These are phyloP conservation scores for Dillenia suffruticosa DNA, from an alignment of 164 flowering plant species.

Conservation along the genomic window DNA sequence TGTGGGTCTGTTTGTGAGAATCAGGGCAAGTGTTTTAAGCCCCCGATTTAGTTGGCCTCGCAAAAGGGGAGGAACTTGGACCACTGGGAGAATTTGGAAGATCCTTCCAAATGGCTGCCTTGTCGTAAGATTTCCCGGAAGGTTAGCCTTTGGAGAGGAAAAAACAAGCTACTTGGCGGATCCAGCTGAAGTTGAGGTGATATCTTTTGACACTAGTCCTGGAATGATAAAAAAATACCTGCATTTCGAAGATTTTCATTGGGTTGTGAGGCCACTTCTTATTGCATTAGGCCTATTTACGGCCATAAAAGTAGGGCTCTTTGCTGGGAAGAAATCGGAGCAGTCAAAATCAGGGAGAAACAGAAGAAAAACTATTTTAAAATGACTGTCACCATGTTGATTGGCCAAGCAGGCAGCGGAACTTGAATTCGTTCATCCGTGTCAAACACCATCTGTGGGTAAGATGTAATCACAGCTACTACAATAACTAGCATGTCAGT, in stretches of 20 bases:
- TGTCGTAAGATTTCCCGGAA: slow-evolving; percentile 71
- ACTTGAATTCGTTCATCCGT: slow-evolving; percentile 66
- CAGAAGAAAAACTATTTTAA: slow-evolving; percentile 10
- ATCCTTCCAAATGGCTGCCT: slow-evolving; percentile 68
- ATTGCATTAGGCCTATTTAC: slow-evolving; percentile 73
- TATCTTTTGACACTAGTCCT: slow-evolving; percentile 49
- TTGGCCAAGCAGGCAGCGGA: slow-evolving; percentile 29
- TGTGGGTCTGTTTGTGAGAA: slow-evolving; percentile 79
- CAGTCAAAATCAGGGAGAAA: slow-evolving; percentile 37
- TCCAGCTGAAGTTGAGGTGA: slow-evolving; percentile 86
- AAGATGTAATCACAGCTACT: neutral
- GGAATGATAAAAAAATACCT: slow-evolving; percentile 66
- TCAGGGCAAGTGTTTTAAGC: slow-evolving; percentile 50
- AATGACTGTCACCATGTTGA: slow-evolving; percentile 34
- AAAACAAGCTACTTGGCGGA: slow-evolving; percentile 54
- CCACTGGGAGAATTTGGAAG: slow-evolving; percentile 59
- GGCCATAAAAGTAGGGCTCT: slow-evolving; percentile 64
- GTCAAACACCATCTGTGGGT: slow-evolving; percentile 56
- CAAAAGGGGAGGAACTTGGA: slow-evolving; percentile 59
- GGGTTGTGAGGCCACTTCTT: slow-evolving; percentile 85
- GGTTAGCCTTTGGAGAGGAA: slow-evolving; percentile 36
- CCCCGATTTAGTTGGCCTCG: slow-evolving; percentile 88
- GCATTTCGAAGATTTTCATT: slow-evolving; percentile 92
- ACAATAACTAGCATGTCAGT: no score
- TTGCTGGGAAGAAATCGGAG: slow-evolving; percentile 49